Evolutionary conservation across 164 flowering plant species (phyloP), one percentile per base, ranked within the genome.

Genomic region (Saururus chinensis): DNA sequence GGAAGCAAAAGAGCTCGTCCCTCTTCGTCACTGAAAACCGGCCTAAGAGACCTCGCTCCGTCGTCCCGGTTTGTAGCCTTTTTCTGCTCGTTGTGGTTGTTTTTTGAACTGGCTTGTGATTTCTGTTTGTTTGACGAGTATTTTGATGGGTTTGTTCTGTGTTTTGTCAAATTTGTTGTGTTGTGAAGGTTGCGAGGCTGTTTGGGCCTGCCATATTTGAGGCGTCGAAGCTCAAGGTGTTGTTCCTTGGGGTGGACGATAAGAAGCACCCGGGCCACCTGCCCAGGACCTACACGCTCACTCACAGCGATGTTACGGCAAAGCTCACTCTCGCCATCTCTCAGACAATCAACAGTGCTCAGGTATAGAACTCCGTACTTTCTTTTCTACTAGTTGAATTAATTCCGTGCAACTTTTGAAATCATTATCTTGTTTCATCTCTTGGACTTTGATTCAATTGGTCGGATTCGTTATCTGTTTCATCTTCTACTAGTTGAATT

Each of bases 131-230:
- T 14, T 64, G 21, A 45, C 7, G 21, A 19, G 7, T 48, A 17
- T 11, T 52, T 37, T 14, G 22, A 45, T 21, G 9, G 7, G 42
- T 20, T 22, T 16, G 7, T 57, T 37, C 11, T 11, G 40, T 37
- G 60, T 67, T 17, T 52, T n/a, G 0, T 5, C 42, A 37, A 2
- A 1, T 40, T 66, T 52, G 57, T 0, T 66, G 35, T 65, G 52
- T 66, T 62, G 67, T 52, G 66, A 66, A 87, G 96, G 85, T 83
- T 62, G 88, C 95, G 10, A 87, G 95, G 70, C 64, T 92, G 62
- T 92, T 89, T 81, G 96, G 95, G 65, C 95, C 92, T 0, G 77
- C 96, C 0, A 92, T 87, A 24, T 92, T 92, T 61, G 98, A 92
- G 68, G 88, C 98, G 7, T 89, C 96, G 9, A 92, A 92, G 80